Evolutionary conservation across 1,139 yeast species (phyloP), one percentile per base, ranked within the genome.

Genomic region (Geotrichum candidum): DNA sequence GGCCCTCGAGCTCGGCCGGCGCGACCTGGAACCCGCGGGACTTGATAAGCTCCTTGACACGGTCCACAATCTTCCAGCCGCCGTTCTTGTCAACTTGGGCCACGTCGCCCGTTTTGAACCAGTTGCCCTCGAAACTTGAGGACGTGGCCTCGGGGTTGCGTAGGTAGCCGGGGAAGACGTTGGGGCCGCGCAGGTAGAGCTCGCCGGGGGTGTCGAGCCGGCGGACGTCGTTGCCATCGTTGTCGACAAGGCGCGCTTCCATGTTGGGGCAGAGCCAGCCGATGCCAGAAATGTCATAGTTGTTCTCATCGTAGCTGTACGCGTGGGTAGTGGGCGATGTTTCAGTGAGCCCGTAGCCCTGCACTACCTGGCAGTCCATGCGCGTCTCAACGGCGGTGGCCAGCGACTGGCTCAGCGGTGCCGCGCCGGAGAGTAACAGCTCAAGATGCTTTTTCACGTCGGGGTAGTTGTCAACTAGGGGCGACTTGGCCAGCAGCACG

Each of bases 1-100:
- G 74, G 66, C 84, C 86, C 71, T 88, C 95, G 59, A 88, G 82
- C 72, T 84, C 87, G 65, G 90, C 95, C 1, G 95, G 94, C 0
- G 92, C 87, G 48, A 88, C 86, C 72, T 88, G 90, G 72, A 87
- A 91, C 61, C 94, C 95, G 74, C 88, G 92, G 6, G 90, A 78
- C 73, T 88, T 88, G 79, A 87, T 88, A 73, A 88, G 85, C 72
- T 88, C 90, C 76, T 88, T 88, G 56, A 86, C 88, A 63, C 96
- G 79, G 72, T 88, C 96, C 62, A 88, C 83, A 63, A 88, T 85
- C 65, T 70, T 77, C 57, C 87, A 74, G 66, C 85, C 80, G 33
- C 87, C 88, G 52, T 78, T 78, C 10, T 71, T 70, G 55, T 79
- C 82, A 57, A 87, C 75, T 53, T 76, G 75, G 2, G 88, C 92